Evolutionary conservation across 805 yeast genomes (phyloP).

Genomic region (Naumovozyma castellii): DNA sequence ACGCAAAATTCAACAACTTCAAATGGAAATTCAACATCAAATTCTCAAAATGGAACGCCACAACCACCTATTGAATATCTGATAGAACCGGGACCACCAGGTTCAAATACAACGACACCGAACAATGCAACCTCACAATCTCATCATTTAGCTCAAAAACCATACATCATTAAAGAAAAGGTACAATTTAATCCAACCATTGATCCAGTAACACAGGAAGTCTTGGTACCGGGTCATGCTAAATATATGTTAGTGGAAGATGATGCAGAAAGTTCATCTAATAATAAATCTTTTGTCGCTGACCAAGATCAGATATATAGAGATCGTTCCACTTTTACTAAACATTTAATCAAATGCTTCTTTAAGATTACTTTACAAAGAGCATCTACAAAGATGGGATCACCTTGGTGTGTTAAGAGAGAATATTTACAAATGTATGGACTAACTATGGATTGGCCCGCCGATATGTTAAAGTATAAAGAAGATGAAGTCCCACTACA

Average conservation of each 20-base stretch:
- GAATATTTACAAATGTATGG: conserved; percentile 39
- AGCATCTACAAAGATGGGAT: conserved; percentile 75
- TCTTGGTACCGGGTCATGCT: conserved; percentile 42
- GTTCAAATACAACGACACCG: no score
- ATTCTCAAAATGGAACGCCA: conserved; percentile 16
- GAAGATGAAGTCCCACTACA: conserved; percentile 18
- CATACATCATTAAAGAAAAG: conserved; percentile 67
- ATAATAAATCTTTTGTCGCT: conserved; percentile 52
- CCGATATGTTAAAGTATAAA: conserved; percentile 22
- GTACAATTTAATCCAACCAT: conserved; percentile 56
- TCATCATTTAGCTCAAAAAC: conserved; percentile 12
- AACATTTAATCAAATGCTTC: conserved; percentile 82
- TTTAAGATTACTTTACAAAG: conserved; percentile 59
- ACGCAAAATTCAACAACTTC: conserved; percentile 1
- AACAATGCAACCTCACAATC: neutral
- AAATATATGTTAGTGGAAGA: conserved; percentile 64
- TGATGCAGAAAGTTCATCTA: conserved; percentile 11
- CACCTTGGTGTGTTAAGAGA: conserved; percentile 90
- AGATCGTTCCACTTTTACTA: conserved; percentile 81
- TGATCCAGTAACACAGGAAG: conserved; percentile 30
- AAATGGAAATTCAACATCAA: conserved; percentile 6
- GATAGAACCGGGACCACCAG: neutral
- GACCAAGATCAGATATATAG: conserved; percentile 67
- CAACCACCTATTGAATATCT: conserved; percentile 10
- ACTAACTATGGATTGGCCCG: conserved; percentile 29